Base-by-base conservation (phyloP, 768 basidiomycete species). In the Leucocoprinus birnbaumii region DNA sequence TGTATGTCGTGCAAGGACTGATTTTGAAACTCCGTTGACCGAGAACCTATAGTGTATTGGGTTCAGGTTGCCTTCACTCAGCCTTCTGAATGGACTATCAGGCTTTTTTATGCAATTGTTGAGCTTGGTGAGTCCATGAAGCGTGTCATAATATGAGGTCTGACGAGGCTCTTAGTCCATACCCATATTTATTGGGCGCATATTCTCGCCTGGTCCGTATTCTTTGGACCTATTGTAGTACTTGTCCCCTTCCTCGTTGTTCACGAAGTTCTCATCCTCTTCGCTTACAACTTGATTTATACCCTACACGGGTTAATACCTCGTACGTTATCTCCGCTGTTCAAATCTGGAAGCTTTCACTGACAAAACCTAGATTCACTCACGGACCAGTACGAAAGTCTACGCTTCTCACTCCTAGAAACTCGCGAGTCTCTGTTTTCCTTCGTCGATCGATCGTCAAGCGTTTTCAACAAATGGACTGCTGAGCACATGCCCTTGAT, bases 191-290 rank as follows among this genome's bases (percentile, higher is more conserved):
- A 74, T 43, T 70, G 48, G 24, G 47, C 31, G 8, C 54, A 73
- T 58, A 55, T 73, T 58, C 56, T 68, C 16, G 67, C 67, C 37
- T 69, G 71, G 62, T 63, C 71, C 3, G 68, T 75, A 48, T 77
- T 77, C 59, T 73, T 76, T 31, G 76, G 76, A 11, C 76, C 76
- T 22, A 55, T 66, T 41, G 63, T 75, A 31, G 57, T 72, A 14
- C 42, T 71, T 41, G 47, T 73, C 11, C 60, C 60, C 8, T 58
- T 58, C 43, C 50, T 61, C 3, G 38, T 61, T 11, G 18, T 58
- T 10, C 57, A 58, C 24, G 60, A 61, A 35, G 47, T 61, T 6
- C 31, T 53, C 14, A 54, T 61, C 18, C 31, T 61, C 37, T 9
- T 53, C 13, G 22, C 51, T 6, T 69, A 73, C 52, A 64, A 73